A percentile compares a stretch with the other conserved stretches of the same genome.
Conservation (phyloP, 225 moss, liverwort and hornwort species). For the Antitrichia curtipendula region DNA sequence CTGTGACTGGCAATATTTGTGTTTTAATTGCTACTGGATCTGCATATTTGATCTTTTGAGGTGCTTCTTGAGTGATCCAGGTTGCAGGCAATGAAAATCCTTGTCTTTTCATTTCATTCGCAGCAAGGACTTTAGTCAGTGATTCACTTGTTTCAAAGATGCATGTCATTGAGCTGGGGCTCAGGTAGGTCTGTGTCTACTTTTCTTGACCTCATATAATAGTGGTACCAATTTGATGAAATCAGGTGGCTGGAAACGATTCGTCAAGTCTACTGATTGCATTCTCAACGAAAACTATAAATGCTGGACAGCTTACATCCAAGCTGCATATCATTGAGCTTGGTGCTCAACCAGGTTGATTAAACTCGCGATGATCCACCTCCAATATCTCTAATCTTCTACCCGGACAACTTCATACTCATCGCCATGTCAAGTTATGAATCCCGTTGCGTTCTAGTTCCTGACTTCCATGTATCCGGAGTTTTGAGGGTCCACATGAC, state of each 20-base stretch:
- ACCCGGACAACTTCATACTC: not conserved
- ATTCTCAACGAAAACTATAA: conserved; percentile 75
- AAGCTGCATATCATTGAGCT: conserved; percentile 96
- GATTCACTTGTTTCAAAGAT: conserved; percentile 27
- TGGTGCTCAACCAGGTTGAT: conserved; percentile 83
- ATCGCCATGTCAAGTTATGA: not conserved
- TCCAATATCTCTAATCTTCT: not conserved
- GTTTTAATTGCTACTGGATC: not conserved
- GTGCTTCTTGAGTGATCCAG: conserved; percentile 19
- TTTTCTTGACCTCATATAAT: not conserved
- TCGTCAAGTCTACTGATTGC: conserved; percentile 66
- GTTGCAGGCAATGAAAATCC: conserved; percentile 17
- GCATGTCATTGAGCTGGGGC: conserved; percentile 30
- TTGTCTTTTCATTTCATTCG: conserved; percentile 12
- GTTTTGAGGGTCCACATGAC: not conserved
- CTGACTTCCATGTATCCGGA: not conserved
- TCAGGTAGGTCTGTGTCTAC: conserved; percentile 21
- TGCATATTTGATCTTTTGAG: not conserved
- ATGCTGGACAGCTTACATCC: conserved; percentile 86
- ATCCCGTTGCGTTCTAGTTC: not conserved
- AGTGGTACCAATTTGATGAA: conserved; percentile 5
- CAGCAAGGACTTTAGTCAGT: conserved; percentile 7
- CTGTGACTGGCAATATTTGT: not conserved
- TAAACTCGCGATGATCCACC: conserved; percentile 2
- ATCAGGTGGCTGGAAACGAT: conserved; percentile 83